phyloP scores from a whole-genome alignment of 768 basidiomycete species.

The Mycena amicta region DNA sequence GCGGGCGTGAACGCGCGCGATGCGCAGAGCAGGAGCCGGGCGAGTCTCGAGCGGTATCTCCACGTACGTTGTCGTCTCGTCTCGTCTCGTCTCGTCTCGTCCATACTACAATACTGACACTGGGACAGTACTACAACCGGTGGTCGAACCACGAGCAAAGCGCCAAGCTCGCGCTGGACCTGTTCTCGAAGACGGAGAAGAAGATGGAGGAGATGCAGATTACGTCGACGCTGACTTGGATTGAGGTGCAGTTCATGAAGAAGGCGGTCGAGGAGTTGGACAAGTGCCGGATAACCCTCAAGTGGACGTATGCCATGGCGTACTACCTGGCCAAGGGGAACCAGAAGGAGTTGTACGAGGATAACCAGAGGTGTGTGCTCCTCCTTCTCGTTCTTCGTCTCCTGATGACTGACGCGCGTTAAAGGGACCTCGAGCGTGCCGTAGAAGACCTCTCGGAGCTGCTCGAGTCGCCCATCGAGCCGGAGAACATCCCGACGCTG shows the following conservation, averaged over 20 bases:
- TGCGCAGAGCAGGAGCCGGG: conserved; percentile 86
- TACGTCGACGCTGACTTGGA: conserved; percentile 91
- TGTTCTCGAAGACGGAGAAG: conserved; percentile 96
- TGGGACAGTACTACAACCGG: conserved; percentile 90
- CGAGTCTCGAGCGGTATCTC: conserved; percentile 92
- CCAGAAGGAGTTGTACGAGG: conserved; percentile 93
- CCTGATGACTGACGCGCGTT: background rate
- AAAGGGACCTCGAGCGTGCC: conserved; percentile 88
- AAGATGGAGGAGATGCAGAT: conserved; percentile 99
- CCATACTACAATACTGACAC: too few relatives aligned
- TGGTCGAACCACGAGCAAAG: conserved; percentile 99
- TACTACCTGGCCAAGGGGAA: conserved; percentile 92
- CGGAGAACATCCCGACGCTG: conserved; percentile 77
- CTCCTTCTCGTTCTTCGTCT: background rate
- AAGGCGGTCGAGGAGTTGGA: conserved; percentile 93
- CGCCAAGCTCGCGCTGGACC: conserved; percentile 91
- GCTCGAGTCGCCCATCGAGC: conserved; percentile 88
- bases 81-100: background rate
- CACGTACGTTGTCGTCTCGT: conserved; percentile 61
- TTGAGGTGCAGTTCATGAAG: conserved; percentile 97
- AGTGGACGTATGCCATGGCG: conserved; percentile 99
- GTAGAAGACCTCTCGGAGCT: conserved; percentile 95
- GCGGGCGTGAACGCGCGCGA: conserved; percentile 86
- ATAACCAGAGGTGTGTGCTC: conserved; percentile 83
- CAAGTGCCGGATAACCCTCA: conserved; percentile 91